These are phyloP conservation scores for Saturnispora diversa DNA, from an alignment of 805 yeast genomes.

Conservation along the genomic window DNA sequence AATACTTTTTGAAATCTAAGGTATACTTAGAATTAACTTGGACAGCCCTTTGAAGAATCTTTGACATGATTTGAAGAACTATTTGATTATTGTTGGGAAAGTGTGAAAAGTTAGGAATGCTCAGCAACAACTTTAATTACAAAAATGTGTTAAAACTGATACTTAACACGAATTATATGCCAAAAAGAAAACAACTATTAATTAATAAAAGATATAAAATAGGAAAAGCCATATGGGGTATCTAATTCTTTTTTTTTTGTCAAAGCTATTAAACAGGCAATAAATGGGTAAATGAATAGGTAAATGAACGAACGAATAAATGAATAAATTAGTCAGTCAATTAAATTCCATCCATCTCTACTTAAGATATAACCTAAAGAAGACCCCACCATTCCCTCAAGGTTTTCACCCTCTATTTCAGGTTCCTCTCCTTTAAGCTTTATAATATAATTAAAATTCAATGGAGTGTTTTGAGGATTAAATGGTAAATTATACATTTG, in stretches of 20 bases:
- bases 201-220: background rate
- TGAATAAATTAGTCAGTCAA: constrained; percentile 11
- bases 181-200: background rate
- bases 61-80: background rate
- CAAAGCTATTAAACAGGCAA: too few species aligned
- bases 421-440: constrained; percentile 12
- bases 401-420: constrained; percentile 13
- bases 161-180: too few species aligned
- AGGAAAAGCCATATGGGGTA: background rate
- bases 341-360: constrained; percentile 27
- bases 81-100: background rate
- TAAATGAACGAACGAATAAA: too few species aligned
- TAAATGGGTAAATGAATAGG: background rate
- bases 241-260: too few species aligned
- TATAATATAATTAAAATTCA: constrained; percentile 19
- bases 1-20: constrained; percentile 36
- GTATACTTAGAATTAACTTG: constrained; percentile 34
- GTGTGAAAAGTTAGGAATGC: too few species aligned
- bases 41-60: background rate
- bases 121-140: too few species aligned
- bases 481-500: constrained; percentile 29
- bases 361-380: constrained; percentile 27
- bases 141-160: too few species aligned
- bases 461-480: constrained; percentile 20
- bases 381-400: constrained; percentile 29